phyloP scores from a whole-genome alignment of 495 filamentous ascomycete genomes.

The Neurospora sp. region DNA sequence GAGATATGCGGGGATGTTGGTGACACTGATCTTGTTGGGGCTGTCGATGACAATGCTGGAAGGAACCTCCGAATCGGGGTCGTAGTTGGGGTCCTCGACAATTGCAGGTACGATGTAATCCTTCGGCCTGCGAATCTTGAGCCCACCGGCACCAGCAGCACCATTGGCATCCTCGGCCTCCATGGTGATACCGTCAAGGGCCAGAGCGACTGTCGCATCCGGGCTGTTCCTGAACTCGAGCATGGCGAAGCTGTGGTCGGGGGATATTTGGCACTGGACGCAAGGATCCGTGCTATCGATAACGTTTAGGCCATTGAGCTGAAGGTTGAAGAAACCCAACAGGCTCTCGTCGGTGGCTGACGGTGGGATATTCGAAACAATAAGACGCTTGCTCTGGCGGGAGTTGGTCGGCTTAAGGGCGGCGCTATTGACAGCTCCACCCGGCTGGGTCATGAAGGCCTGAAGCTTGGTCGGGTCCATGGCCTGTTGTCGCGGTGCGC shows the following conservation, averaged over 20 bases:
- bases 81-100: conserved; percentile 63
- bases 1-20: conserved; percentile 79
- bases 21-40: conserved; percentile 87
- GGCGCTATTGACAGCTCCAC: conserved; percentile 56
- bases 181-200: conserved; percentile 84
- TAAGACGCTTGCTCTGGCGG: conserved; percentile 82
- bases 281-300: conserved; percentile 77
- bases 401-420: conserved; percentile 87
- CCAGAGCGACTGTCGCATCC: conserved; percentile 85
- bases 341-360: conserved; percentile 60
- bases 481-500: conserved; percentile 87
- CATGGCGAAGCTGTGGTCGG: conserved; percentile 68
- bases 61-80: conserved; percentile 57
- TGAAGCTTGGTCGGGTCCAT: conserved; percentile 94
- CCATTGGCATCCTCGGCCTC: conserved; percentile 52
- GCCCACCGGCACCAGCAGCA: conserved; percentile 49
- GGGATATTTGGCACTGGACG: conserved; percentile 71
- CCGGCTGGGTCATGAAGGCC: conserved; percentile 88
- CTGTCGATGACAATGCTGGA: conserved; percentile 80
- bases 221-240: conserved; percentile 81
- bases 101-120: conserved; percentile 92
- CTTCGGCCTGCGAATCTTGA: conserved; percentile 83
- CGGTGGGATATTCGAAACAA: conserved; percentile 71
- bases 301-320: conserved; percentile 90
- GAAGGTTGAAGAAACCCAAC: conserved; percentile 85